phyloP scores from a whole-genome alignment of 805 yeast genomes.

The Candida sakaeoensis region DNA sequence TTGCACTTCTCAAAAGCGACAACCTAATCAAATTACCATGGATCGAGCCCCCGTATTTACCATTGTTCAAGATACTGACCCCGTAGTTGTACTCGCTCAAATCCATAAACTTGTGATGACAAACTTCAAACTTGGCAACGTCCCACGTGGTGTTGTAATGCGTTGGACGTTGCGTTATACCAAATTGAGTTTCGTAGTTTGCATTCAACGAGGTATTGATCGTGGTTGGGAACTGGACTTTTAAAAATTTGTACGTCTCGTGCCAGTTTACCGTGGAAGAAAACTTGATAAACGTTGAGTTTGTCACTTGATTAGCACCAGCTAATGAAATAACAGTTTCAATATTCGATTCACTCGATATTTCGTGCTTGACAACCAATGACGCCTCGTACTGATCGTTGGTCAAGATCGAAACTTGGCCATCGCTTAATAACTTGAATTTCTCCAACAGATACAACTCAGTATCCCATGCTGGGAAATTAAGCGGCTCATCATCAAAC shows the following conservation, averaged over 20 bases:
- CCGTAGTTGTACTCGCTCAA: conserved; percentile 85
- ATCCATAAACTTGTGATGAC: conserved; percentile 92
- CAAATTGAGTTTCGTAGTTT: conserved; percentile 90
- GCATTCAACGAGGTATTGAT: conserved; percentile 67
- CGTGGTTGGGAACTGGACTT: conserved; percentile 92
- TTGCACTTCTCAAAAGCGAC: conserved; percentile 83
- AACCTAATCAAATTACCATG: conserved; percentile 92
- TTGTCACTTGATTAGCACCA: conserved; percentile 46
- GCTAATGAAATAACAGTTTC: conserved; percentile 67
- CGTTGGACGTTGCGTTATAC: conserved; percentile 86
- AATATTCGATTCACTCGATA: conserved; percentile 56
- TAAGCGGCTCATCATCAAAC: conserved; percentile 86
- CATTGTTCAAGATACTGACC: conserved; percentile 76
- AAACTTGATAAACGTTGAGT: conserved; percentile 32
- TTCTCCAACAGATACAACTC: conserved; percentile 83
- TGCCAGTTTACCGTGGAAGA: conserved; percentile 70
- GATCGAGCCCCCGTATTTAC: conserved; percentile 87
- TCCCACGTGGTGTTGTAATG: conserved; percentile 97
- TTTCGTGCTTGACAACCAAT: conserved; percentile 55
- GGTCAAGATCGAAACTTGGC: conserved; percentile 40
- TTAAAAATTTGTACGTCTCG: conserved; percentile 81
- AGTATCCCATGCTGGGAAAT: conserved; percentile 97
- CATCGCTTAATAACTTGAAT: conserved; percentile 42
- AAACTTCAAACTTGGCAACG: conserved; percentile 92
- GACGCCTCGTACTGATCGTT: conserved; percentile 60